Evolutionary conservation across 2,329 filamentous ascomycete genomes (phyloP).

Genomic region (Dothiorella sarmentorum): DNA sequence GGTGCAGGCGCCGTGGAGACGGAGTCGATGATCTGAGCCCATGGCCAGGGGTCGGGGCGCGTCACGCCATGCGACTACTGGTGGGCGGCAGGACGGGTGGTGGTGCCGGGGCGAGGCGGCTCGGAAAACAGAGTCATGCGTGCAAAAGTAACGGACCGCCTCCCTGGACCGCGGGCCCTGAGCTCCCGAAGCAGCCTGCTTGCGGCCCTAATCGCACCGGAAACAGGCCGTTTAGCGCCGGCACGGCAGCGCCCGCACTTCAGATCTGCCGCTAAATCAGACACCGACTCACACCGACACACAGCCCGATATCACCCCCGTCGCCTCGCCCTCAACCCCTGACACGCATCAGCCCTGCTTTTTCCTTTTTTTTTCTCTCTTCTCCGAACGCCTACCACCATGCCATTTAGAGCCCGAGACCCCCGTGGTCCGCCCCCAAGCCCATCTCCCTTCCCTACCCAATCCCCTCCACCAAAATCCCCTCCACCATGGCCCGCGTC

Average conservation of each 20-base stretch:
- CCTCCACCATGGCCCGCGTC: conserved; percentile 19
- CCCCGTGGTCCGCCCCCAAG: neutral
- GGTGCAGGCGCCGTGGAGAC: conserved; percentile 11
- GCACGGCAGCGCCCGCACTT: conserved; percentile 11
- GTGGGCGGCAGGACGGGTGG: neutral
- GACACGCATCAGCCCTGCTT: conserved; percentile 10
- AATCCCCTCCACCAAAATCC: neutral
- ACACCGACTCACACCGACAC: conserved; percentile 9
- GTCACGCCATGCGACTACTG: neutral
- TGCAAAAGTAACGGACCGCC: neutral
- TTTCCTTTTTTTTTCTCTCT: neutral
- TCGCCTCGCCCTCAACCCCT: conserved; percentile 1
- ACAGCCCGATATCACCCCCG: neutral
- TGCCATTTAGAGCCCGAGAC: conserved; percentile 5
- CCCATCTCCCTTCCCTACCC: neutral
- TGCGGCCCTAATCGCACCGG: neutral
- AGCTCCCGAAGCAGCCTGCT: neutral
- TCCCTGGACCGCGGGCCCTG: neutral
- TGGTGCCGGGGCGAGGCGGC: neutral
- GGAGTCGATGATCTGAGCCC: conserved; percentile 11
- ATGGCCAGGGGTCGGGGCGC: neutral
- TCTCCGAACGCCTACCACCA: neutral
- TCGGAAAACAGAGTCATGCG: neutral
- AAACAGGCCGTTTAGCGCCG: neutral
- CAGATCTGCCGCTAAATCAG: conserved; percentile 12